Evolutionary conservation across 2,329 filamentous ascomycete species (phyloP), one percentile per base, ranked within the genome.

Genomic region (Lasiodiplodia sp.): DNA sequence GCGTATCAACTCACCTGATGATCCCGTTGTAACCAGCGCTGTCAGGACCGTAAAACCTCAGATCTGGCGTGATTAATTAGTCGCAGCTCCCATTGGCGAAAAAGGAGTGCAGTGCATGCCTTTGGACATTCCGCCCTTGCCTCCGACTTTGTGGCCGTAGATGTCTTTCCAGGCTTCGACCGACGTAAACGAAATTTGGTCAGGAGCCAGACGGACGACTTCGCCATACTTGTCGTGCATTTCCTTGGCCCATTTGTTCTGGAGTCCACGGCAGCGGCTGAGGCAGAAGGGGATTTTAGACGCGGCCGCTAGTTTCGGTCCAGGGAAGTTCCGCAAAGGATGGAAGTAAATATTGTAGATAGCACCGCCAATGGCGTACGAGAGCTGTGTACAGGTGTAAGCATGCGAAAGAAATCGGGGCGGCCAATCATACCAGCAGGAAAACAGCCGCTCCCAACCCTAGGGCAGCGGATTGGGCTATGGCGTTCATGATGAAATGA

Each of bases 141-240:
- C 56, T 34, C 66, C 71, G 34, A 47, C 37, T 16, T 68, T 66
- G 63, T 73, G 67, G 23, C 69, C 70, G 44, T 71, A 70, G 52
- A 70, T 71, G 21, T 71, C 70, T 18, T 52, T 65, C 69, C 70
- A 71, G 4, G 70, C 68, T 10, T 70, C 58, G 38, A 60, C 23
- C 4, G 58, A 44, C 16, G 34, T 67, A 52, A 68, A 70, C 16
- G 70, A 68, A 18, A 71, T 38, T 34, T 68, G 66, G 37, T 58
- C 53, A 16, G 68, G 68, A 2, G 57, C 40, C 14, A 71, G 23
- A 4, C 70, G 68, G 18, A 71, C 70, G 7, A 70, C 68, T 1
- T 44, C n/a, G 16, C 69, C 68, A 37, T 70, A 70, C 38, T 40
- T 31, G 11, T 67, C 56, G 68, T 70, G 68, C 25, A 65, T 14